phyloP scores from a whole-genome alignment of 2,329 filamentous ascomycete species.

The Diaporthe sp. region DNA sequence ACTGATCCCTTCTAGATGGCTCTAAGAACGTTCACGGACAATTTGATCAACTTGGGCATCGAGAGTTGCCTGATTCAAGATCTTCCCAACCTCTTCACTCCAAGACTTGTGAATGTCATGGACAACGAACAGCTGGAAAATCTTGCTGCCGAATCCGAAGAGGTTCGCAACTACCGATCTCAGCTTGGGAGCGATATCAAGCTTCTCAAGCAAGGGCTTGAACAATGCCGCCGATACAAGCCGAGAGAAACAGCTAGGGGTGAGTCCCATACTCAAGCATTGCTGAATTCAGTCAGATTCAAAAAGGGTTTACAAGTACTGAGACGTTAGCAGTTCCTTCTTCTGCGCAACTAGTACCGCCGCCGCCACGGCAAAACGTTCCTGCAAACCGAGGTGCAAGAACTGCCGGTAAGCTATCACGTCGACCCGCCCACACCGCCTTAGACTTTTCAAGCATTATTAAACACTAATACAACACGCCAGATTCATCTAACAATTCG shows the following conservation, averaged over 20 bases:
- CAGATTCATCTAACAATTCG: background rate
- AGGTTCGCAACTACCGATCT: background rate
- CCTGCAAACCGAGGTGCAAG: background rate
- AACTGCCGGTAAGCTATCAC: background rate
- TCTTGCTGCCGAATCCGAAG: background rate
- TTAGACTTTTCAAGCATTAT: background rate
- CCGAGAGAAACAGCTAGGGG: background rate
- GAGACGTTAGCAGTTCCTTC: background rate
- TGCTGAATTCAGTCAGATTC: background rate
- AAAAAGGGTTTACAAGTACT: background rate
- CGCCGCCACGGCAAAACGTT: background rate
- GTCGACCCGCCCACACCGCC: too few relatives aligned
- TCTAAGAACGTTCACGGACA: background rate
- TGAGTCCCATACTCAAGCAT: background rate
- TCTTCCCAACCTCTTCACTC: background rate
- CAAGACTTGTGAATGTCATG: background rate
- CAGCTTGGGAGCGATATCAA: background rate
- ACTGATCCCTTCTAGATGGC: background rate
- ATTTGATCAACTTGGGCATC: background rate
- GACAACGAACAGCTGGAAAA: background rate
- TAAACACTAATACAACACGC: background rate
- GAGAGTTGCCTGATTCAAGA: background rate
- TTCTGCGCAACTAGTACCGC: background rate
- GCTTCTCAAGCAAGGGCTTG: background rate
- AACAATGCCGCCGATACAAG: constrained; percentile 2